Evolutionary conservation across 2,329 filamentous ascomycete species (phyloP).

Genomic region (Leptographium procerum): DNA sequence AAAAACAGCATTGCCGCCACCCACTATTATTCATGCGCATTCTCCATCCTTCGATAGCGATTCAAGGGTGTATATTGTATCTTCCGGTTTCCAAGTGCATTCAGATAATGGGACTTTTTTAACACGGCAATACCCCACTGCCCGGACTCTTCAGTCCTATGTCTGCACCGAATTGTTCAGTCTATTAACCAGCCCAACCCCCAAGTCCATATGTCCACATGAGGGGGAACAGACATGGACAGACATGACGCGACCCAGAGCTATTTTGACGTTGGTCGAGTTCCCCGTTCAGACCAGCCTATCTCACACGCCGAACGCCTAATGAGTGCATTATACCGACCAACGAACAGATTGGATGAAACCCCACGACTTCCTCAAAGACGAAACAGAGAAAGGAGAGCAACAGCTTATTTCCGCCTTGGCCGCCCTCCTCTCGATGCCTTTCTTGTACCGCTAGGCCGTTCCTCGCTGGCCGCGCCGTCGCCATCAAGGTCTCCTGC

Average conservation of each 20-base stretch:
- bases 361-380: neutral
- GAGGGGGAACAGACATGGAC: neutral
- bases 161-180: neutral
- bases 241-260: neutral
- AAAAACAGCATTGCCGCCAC: neutral
- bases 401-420: constrained; percentile 13
- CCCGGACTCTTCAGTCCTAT: neutral
- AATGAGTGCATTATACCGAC: neutral
- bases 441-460: neutral
- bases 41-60: neutral
- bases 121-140: neutral
- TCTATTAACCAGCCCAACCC: neutral
- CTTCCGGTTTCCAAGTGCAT: neutral
- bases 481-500: constrained; percentile 33
- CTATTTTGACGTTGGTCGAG: neutral
- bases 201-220: too few species aligned
- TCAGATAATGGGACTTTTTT: neutral
- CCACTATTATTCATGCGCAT: neutral
- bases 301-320: neutral
- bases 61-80: neutral
- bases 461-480: constrained; percentile 21
- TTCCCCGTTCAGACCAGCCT: neutral
- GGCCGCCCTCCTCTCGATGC: constrained; percentile 29
- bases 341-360: neutral
- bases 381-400: neutral